Percentiles rank a stretch among this genome's conserved stretches.
Conservation (phyloP, 805 yeast genomes). For the Saitoella complicata region DNA sequence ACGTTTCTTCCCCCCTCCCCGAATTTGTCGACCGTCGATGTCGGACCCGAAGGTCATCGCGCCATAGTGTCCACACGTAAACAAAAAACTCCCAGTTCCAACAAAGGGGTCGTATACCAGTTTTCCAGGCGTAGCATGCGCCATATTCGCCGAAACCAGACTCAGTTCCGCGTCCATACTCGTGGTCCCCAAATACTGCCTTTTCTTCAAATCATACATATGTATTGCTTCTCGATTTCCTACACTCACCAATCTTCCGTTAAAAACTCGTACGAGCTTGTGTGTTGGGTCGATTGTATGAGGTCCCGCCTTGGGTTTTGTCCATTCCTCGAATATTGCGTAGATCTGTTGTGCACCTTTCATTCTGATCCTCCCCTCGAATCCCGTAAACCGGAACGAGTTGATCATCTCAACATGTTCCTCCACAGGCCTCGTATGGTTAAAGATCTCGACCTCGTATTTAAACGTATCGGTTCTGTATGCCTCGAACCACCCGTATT, state of each 20-base stretch:
- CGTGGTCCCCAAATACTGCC: constrained; percentile 88
- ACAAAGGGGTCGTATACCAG: constrained; percentile 86
- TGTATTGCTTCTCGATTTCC: constrained; percentile 54
- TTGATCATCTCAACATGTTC: constrained; percentile 51
- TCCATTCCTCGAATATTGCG: constrained; percentile 61
- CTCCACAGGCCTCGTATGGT: constrained; percentile 41
- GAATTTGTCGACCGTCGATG: constrained; percentile 65
- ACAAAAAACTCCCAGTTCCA: constrained; percentile 89
- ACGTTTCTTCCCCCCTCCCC: constrained; percentile 47
- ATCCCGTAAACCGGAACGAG: constrained; percentile 48
- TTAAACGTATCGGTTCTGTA: constrained; percentile 45
- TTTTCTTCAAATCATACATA: constrained; percentile 58
- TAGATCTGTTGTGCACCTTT: constrained; percentile 58
- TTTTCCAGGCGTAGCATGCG: constrained; percentile 48
- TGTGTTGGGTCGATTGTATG: constrained; percentile 21
- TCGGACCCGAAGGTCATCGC: constrained; percentile 71
- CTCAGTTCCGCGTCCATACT: constrained; percentile 92
- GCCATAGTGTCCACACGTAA: constrained; percentile 75
- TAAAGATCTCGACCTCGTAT: constrained; percentile 66
- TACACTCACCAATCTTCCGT: constrained; percentile 63
- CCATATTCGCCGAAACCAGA: constrained; percentile 72
- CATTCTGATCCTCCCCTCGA: constrained; percentile 65
- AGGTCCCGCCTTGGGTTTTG: constrained; percentile 13
- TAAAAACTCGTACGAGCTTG: constrained; percentile 43
- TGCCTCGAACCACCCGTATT: constrained; percentile 2